A percentile compares a stretch with the other conserved stretches of the same genome.
phyloP scores from a whole-genome alignment of 306 rosid species.

The Prosopis cineraria region DNA sequence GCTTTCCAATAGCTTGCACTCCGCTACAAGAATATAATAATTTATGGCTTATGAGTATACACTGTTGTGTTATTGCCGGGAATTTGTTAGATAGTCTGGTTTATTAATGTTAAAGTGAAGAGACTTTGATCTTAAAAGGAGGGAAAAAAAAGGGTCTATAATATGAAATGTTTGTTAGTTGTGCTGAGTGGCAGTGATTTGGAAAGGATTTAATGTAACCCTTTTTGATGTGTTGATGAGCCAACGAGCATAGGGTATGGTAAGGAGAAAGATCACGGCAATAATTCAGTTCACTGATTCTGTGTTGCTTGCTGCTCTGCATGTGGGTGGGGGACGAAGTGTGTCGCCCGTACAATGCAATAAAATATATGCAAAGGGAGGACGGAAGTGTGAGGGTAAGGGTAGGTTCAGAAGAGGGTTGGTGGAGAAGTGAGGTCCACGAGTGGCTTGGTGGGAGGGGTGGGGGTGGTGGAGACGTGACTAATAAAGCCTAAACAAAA shows the following conservation, averaged over 20 bases:
- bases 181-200: constrained; percentile 17
- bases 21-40: constrained; percentile 5
- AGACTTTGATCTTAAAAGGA: background rate
- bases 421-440: constrained; percentile 75
- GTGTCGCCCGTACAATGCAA: constrained; percentile 40
- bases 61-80: background rate
- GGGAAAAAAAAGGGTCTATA: background rate
- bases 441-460: constrained; percentile 39
- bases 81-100: background rate
- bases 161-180: background rate
- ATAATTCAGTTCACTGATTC: background rate
- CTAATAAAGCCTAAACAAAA: constrained; percentile 19
- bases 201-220: constrained; percentile 29
- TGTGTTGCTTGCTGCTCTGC: background rate
- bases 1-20: background rate
- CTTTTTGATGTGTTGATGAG: constrained; percentile 20
- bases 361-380: constrained; percentile 21
- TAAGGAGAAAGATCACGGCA: constrained; percentile 4
- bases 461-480: constrained; percentile 63
- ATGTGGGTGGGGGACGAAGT: constrained; percentile 30
- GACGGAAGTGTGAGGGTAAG: background rate
- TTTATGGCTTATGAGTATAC: constrained; percentile 30
- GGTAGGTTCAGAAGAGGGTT: constrained; percentile 37
- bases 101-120: background rate
- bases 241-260: constrained; percentile 30